Percentiles rank a stretch among this genome's conserved stretches.
phyloP scores from a whole-genome alignment of 2,329 filamentous ascomycete genomes.

The Lachnellula willkommii region DNA sequence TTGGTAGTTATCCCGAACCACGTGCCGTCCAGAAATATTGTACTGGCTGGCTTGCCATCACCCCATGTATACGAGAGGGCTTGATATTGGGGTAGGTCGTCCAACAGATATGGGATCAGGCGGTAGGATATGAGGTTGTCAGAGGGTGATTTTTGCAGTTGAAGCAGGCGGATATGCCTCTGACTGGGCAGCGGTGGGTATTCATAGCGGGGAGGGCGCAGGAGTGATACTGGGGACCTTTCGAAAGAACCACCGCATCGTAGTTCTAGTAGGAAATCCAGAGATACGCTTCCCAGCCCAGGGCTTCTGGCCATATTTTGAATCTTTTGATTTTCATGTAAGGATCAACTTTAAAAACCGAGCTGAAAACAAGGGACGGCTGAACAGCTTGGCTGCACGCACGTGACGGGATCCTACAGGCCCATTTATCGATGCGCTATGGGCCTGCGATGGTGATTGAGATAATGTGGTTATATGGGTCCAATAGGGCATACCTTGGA shows the following conservation, averaged over 20 bases:
- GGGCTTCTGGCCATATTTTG: background rate
- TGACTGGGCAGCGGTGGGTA: background rate
- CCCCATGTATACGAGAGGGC: background rate
- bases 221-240: background rate
- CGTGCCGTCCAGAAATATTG: background rate
- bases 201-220: background rate
- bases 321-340: background rate
- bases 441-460: too few species aligned
- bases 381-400: background rate
- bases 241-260: background rate
- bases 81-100: background rate
- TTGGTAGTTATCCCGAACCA: background rate
- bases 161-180: background rate
- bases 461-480: too few species aligned
- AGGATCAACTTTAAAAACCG: background rate
- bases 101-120: background rate
- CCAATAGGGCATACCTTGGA: too few species aligned
- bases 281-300: background rate
- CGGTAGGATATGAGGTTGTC: background rate
- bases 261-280: background rate
- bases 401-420: background rate
- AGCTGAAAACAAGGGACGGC: background rate
- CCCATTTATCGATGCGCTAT: too few species aligned
- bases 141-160: background rate
- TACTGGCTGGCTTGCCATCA: background rate